Evolutionary conservation across 768 basidiomycete genomes (phyloP), one percentile per base, ranked within the genome.

Genomic region (Boletus patriciae): DNA sequence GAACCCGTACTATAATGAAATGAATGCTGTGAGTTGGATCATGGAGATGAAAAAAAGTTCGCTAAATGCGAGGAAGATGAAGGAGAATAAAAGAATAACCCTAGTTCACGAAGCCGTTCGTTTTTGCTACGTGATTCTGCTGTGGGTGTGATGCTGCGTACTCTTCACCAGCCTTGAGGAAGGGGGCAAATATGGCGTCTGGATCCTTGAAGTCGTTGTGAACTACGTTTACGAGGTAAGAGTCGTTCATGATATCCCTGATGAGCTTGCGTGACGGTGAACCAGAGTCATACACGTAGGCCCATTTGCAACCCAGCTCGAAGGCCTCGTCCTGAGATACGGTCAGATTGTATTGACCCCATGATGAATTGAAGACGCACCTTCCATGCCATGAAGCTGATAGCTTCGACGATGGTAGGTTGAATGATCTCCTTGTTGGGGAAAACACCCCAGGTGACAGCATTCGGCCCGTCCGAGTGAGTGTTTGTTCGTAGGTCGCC

Each of bases 351-450:
- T 21, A 31, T 40, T 27, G 29, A 48, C 33, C 9, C 16, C 11
- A 42, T 34, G 29, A 47, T 2, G 19, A 10, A 33, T 47, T 18
- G 3, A 48, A 49, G 21, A 71, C 79, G 41, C 50, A 87, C 91
- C 84, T 96, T 96, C 94, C 94, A 97, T 16, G 94, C 94, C 90
- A 96, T 95, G 80, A 97, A 97, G 68, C 93, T 95, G 65, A 96
- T 89, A 4, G 94, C 92, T 71, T 98, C 95, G 21, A 98, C 95
- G 59, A 97, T 93, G 19, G 95, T 98, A 21, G 95, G 95, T 69
- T 96, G 94, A 46, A 96, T 77, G 63, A 97, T 91, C 77, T 97
- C 95, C 73, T 98, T 98, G 54, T 92, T 92, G 6, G 95, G 93
- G 81, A 96, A 98, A 10, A 97, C 92, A 60, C 95, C 95, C 95